These are phyloP conservation scores for Phylloporus rhodoxanthus DNA, from an alignment of 768 basidiomycete genomes.

Conservation along the genomic window DNA sequence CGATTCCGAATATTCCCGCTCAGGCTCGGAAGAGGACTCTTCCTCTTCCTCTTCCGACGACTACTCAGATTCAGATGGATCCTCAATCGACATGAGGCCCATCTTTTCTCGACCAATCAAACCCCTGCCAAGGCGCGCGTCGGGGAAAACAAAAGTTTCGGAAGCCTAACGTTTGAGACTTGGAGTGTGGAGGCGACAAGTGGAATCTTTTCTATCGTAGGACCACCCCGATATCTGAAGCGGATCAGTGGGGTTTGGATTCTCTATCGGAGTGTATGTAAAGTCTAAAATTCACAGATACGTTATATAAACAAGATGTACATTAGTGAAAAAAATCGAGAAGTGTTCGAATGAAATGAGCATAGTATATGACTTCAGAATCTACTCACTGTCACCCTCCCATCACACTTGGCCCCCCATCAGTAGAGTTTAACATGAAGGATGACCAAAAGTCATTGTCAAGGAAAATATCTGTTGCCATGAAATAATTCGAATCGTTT, in stretches of 20 bases:
- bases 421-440: slow-evolving; percentile 34
- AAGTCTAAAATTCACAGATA: slow-evolving; percentile 1
- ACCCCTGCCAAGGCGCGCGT: slow-evolving; percentile 42
- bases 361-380: background rate
- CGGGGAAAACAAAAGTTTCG: slow-evolving; percentile 13
- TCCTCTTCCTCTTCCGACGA: slow-evolving; percentile 5
- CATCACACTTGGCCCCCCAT: slow-evolving; percentile 15
- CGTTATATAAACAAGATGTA: slow-evolving; percentile 4
- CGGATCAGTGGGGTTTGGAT: background rate
- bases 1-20: slow-evolving; percentile 10
- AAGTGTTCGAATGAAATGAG: background rate
- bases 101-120: slow-evolving; percentile 41
- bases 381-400: slow-evolving; percentile 1
- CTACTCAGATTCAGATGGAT: slow-evolving; percentile 9
- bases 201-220: background rate
- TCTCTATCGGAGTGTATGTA: background rate
- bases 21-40: slow-evolving; percentile 10
- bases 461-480: slow-evolving; percentile 36
- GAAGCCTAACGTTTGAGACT: slow-evolving; percentile 26
- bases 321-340: background rate
- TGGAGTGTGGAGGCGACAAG: background rate
- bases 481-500: slow-evolving; percentile 29
- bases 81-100: slow-evolving; percentile 32
- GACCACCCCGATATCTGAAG: background rate
- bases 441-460: slow-evolving; percentile 41